Evolutionary conservation across 2,329 filamentous ascomycete species (phyloP).

Genomic region (Alternaria brassicicola): DNA sequence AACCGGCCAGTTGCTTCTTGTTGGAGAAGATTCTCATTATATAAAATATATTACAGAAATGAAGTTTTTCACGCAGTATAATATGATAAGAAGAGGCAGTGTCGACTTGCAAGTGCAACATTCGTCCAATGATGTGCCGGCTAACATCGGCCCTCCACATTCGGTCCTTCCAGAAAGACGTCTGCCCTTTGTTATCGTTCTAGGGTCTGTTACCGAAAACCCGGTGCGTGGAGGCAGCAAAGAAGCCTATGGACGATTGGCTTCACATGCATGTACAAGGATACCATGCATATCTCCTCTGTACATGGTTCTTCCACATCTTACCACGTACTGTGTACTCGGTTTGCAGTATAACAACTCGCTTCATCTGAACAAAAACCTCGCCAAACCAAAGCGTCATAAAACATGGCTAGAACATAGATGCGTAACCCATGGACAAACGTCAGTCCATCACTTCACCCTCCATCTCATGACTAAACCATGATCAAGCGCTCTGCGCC

Average conservation of each 20-base stretch:
- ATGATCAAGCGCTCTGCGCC: constrained; percentile 25
- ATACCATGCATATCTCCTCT: background rate
- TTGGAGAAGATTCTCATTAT: background rate
- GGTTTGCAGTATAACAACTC: background rate
- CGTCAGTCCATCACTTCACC: background rate
- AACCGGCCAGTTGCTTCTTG: constrained; percentile 33
- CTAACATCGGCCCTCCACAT: background rate
- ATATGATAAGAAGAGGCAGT: too few species aligned
- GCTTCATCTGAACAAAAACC: background rate
- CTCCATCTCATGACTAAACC: constrained; percentile 4
- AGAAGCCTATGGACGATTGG: too few species aligned
- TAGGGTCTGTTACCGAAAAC: background rate
- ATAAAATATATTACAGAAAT: background rate
- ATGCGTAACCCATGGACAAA: background rate
- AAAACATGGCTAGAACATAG: constrained; percentile 7
- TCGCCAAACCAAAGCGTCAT: background rate
- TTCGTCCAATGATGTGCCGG: background rate
- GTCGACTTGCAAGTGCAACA: background rate
- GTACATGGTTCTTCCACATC: background rate
- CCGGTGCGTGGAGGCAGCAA: background rate
- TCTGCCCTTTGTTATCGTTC: background rate
- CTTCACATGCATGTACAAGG: background rate
- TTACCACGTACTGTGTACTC: background rate
- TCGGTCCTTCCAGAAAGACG: background rate
- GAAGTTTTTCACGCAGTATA: too few species aligned